Evolutionary conservation across 768 basidiomycete genomes (phyloP).

Genomic region (Tulasnella sp.): DNA sequence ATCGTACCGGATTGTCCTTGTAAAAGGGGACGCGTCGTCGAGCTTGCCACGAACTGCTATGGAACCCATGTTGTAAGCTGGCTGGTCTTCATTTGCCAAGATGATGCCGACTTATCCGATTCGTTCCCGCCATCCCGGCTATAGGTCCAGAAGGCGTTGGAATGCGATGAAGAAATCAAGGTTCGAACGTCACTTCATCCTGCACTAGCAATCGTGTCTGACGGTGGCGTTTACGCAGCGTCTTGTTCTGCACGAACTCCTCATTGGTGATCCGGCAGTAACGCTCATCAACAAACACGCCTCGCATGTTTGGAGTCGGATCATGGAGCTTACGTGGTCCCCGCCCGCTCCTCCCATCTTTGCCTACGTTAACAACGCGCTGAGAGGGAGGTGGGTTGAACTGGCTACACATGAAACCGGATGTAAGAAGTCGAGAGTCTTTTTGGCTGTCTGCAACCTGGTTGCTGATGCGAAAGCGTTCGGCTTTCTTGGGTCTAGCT

Average conservation of each 20-base stretch:
- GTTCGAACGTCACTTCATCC: not conserved
- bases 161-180: conserved; percentile 84
- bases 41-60: conserved; percentile 83
- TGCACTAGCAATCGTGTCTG: not conserved
- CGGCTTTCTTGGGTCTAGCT: not conserved
- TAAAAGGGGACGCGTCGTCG: conserved; percentile 76
- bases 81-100: too few species aligned
- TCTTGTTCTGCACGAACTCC: conserved; percentile 77
- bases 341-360: conserved; percentile 85
- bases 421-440: conserved; percentile 43
- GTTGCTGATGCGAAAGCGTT: not conserved
- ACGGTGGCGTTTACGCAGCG: conserved; percentile 35
- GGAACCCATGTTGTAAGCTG: conserved; percentile 65
- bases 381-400: conserved; percentile 85
- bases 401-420: conserved; percentile 89
- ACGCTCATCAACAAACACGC: conserved; percentile 88
- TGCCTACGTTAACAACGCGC: conserved; percentile 78
- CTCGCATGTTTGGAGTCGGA: conserved; percentile 88
- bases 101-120: not conserved
- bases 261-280: conserved; percentile 77
- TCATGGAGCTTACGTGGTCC: conserved; percentile 88
- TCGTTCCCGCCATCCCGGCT: not conserved
- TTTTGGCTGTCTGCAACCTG: not conserved
- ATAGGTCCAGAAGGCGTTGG: conserved; percentile 74
- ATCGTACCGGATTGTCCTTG: not conserved